Conservation (phyloP, 805 yeast genomes). For the Candida multigemmis region DNA sequence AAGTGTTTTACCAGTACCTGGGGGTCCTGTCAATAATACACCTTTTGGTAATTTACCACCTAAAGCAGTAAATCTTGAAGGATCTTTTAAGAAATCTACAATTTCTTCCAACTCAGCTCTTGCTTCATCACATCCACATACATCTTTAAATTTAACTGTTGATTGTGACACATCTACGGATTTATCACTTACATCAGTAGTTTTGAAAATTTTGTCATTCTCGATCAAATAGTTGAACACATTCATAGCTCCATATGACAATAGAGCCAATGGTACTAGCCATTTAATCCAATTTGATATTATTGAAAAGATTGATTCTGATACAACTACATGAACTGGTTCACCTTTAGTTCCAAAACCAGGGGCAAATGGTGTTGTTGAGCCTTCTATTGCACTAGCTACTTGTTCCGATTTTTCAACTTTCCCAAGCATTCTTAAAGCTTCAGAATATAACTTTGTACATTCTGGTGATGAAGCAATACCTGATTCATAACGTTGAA, state of each 20-base stretch:
- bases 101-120: slow-evolving; percentile 95
- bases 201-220: slow-evolving; percentile 71
- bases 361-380: slow-evolving; percentile 11
- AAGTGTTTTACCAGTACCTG: slow-evolving; percentile 97
- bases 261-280: slow-evolving; percentile 71
- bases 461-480: slow-evolving; percentile 78
- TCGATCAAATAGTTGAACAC: slow-evolving; percentile 76
- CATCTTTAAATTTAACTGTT: slow-evolving; percentile 84
- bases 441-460: slow-evolving; percentile 69
- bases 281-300: slow-evolving; percentile 84
- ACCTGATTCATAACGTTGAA: slow-evolving; percentile 93
- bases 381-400: slow-evolving; percentile 5
- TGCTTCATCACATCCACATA: slow-evolving; percentile 97
- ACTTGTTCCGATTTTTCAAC: slow-evolving; percentile 68
- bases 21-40: slow-evolving; percentile 93
- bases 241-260: slow-evolving; percentile 74
- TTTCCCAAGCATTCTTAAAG: slow-evolving; percentile 71
- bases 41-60: slow-evolving; percentile 99
- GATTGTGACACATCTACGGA: slow-evolving; percentile 78
- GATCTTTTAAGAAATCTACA: slow-evolving; percentile 95
- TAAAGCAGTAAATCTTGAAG: slow-evolving; percentile 88
- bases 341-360: slow-evolving; percentile 60
- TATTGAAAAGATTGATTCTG: slow-evolving; percentile 74
- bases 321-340: slow-evolving; percentile 89
- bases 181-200: slow-evolving; percentile 64